Evolutionary conservation across 805 yeast genomes (phyloP).

Genomic region (Blastobotrys peoriensis): DNA sequence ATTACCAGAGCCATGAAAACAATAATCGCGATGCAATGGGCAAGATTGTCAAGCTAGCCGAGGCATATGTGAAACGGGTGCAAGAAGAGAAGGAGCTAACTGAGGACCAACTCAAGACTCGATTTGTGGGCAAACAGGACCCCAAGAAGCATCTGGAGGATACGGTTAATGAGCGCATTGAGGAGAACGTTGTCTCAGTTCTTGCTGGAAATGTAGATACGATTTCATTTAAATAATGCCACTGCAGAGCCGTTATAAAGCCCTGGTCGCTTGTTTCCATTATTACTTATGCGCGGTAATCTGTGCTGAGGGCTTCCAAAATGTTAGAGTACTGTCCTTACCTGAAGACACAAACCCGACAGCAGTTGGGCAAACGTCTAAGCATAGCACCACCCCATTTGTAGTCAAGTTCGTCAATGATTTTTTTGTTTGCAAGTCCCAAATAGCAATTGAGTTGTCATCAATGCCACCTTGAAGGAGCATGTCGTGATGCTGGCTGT

Average conservation of each 20-base stretch:
- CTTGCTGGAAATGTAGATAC: conserved; percentile 86
- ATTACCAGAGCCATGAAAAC: conserved; percentile 72
- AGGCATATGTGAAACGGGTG: conserved; percentile 81
- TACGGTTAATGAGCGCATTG: conserved; percentile 78
- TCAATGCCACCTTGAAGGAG: conserved; percentile 55
- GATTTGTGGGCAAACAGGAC: conserved; percentile 97
- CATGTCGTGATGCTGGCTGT: neutral
- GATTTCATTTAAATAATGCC: conserved; percentile 63
- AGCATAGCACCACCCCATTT: conserved; percentile 21
- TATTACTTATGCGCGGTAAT: too few relatives aligned
- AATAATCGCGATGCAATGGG: conserved; percentile 67
- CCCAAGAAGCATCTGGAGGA: conserved; percentile 95
- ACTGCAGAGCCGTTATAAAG: too few relatives aligned
- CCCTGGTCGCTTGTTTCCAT: too few relatives aligned
- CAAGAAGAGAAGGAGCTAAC: conserved; percentile 84
- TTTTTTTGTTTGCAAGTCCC: conserved; percentile 62
- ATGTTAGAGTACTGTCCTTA: conserved; percentile 12
- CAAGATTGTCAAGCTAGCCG: conserved; percentile 82
- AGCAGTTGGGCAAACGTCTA: conserved; percentile 16
- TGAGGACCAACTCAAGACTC: conserved; percentile 85
- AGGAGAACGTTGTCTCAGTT: conserved; percentile 82
- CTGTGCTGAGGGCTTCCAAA: too few relatives aligned
- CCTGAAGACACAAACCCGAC: conserved; percentile 21
- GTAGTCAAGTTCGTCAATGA: conserved; percentile 32
- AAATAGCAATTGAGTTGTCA: conserved; percentile 45